Conservation (phyloP, 352 stramenopile genomes). For the Phytophthora pinifolia region DNA sequence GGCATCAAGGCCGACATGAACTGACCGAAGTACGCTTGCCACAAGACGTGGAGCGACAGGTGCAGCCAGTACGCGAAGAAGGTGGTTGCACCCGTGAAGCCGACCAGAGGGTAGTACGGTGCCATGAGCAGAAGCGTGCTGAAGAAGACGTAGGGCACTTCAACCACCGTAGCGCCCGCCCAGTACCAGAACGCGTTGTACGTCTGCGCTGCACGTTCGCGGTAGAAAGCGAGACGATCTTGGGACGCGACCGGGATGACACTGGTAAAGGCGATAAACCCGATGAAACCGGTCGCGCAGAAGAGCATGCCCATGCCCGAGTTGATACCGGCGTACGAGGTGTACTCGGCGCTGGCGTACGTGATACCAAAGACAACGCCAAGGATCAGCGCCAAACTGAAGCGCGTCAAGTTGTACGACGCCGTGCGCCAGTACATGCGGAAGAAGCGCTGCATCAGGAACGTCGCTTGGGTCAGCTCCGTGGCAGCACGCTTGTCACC, state of each 20-base stretch:
- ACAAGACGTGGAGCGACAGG: conserved; percentile 27
- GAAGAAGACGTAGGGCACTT: background rate
- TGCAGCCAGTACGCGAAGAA: conserved; percentile 50
- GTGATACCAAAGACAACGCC: conserved; percentile 54
- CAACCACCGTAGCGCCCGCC: background rate
- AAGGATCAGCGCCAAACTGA: conserved; percentile 56
- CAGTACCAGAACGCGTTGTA: conserved; percentile 8
- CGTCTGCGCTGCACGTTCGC: background rate
- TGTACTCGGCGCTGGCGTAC: conserved; percentile 44
- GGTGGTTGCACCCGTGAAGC: conserved; percentile 30
- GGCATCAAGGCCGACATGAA: conserved; percentile 25
- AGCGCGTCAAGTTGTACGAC: conserved; percentile 26
- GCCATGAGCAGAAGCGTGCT: background rate
- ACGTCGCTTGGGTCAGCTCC: conserved; percentile 20
- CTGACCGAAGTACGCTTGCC: conserved; percentile 36
- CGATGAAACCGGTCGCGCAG: conserved; percentile 28
- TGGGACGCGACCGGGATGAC: background rate
- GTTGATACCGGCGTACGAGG: conserved; percentile 28
- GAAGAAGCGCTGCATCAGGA: conserved; percentile 43
- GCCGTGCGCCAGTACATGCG: conserved; percentile 74
- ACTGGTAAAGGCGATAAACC: conserved; percentile 39
- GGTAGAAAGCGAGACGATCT: conserved; percentile 1
- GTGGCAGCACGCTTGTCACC: conserved; percentile 27
- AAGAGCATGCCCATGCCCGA: conserved; percentile 61
- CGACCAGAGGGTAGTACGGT: conserved; percentile 1